Evolutionary conservation across 2,329 filamentous ascomycete genomes (phyloP), one percentile per base, ranked within the genome.

Genomic region (Neurospora crassa): DNA sequence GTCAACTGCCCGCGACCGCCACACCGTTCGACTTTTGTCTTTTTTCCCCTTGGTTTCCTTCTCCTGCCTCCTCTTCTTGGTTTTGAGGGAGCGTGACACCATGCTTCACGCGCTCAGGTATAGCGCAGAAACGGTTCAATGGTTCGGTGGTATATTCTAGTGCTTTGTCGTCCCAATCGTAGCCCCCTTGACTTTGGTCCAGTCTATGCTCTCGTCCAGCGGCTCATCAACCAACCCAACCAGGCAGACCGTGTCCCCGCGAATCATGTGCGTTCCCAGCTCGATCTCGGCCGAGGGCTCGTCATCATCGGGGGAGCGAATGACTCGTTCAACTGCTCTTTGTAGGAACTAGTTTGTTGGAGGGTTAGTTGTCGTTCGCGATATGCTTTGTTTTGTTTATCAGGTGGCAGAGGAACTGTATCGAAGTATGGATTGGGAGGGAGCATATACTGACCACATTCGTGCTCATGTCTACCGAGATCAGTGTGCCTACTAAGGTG

Each of bases 231-330:
- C 90, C 71, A 96, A 84, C 2, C 96, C 96, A 71, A 96, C 92
- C 18, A 96, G 86, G 73, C 94, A 94, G 68, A 99, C 95, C 78
- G 96, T 97, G 80, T 99, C 96, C 69, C 96, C 96, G 72, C 96
- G 88, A 71, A 99, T 92, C 71, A 99, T 87, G 80, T 97, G 98
- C 6, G 98, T 83, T 1, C 96, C 96, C 73, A 97, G 89, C 5
- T 91, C 89, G 20, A 96, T 90, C 79, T 96, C 89, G 72, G 90
- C 88, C 63, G 92, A 96, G 0, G 91, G 88, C 76, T 97, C 93
- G 53, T 89, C 87, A 78, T 97, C 93, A 78, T 97, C 94, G 63
- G 88, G 87, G 1, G 92, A 91, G 74, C 93, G 91, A 77, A 99
- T 97, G 74, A 97, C 92, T 75, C 96, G 92, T 82, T 99, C 96